Evolutionary conservation across 164 flowering plant species (phyloP).

Genomic region (Dillenia turbinata): DNA sequence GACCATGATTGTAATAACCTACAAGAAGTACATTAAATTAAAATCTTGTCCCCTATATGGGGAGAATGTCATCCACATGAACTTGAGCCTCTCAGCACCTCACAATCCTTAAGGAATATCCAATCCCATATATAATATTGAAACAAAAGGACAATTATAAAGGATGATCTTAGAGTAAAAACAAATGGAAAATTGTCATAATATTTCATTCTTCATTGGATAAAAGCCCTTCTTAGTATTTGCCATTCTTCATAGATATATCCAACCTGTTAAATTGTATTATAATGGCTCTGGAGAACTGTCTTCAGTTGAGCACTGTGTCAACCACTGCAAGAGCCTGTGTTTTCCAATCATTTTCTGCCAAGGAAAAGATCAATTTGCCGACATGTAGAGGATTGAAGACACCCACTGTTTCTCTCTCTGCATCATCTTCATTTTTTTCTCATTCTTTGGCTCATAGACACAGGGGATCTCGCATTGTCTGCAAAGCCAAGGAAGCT

Average conservation of each 20-base stretch:
- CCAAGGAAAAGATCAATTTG: slow-evolving; percentile 27
- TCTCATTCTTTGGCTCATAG: slow-evolving; percentile 9
- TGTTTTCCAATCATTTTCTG: slow-evolving; percentile 18
- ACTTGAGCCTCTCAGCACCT: neutral
- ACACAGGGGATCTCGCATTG: slow-evolving; percentile 19
- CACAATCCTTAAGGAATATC: neutral
- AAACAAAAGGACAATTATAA: too few relatives aligned
- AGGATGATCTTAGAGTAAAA: neutral
- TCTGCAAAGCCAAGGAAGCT: slow-evolving; percentile 56
- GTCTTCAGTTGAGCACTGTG: slow-evolving; percentile 41
- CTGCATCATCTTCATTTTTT: slow-evolving; percentile 12
- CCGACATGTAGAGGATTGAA: slow-evolving; percentile 29
- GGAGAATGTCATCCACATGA: slow-evolving; percentile 3
- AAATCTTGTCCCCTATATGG: too few relatives aligned
- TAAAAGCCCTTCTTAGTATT: neutral
- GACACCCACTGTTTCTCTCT: slow-evolving; percentile 3
- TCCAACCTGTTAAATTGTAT: neutral
- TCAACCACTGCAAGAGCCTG: slow-evolving; percentile 26
- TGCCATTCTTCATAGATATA: neutral
- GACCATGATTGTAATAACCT: too few relatives aligned
- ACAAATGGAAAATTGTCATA: neutral
- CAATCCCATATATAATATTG: neutral
- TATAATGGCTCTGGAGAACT: slow-evolving; percentile 39
- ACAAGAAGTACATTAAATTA: too few relatives aligned
- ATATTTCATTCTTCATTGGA: neutral